Conservation (phyloP, 495 filamentous ascomycete genomes). For the Corynascus novoguineensis region DNA sequence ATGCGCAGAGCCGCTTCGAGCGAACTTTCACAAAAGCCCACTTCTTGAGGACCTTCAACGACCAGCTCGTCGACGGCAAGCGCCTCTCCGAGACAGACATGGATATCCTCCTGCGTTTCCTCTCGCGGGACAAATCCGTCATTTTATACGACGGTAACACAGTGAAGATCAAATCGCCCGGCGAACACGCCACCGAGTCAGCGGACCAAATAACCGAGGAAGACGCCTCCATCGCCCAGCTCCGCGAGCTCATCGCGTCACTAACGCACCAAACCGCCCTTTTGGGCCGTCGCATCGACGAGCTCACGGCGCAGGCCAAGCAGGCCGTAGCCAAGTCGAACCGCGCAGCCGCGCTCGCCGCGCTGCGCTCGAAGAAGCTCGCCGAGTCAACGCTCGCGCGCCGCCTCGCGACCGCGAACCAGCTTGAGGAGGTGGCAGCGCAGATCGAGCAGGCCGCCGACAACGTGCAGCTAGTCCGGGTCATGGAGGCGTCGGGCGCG, state of each 20-base stretch:
- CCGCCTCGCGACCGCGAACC: conserved; percentile 63
- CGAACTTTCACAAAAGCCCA: conserved; percentile 61
- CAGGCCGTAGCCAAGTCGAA: conserved; percentile 65
- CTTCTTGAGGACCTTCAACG: conserved; percentile 56
- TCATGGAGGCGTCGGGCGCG: conserved; percentile 70
- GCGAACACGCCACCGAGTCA: conserved; percentile 22
- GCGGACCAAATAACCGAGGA: conserved; percentile 55
- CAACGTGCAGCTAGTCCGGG: conserved; percentile 70
- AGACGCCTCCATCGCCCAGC: conserved; percentile 73
- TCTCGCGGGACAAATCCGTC: conserved; percentile 61
- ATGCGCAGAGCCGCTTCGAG: conserved; percentile 44
- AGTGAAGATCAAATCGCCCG: conserved; percentile 59
- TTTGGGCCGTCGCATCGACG: conserved; percentile 49
- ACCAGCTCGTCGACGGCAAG: conserved; percentile 45
- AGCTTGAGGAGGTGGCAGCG: conserved; percentile 73
- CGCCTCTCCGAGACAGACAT: conserved; percentile 60
- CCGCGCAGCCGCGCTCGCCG: conserved; percentile 62
- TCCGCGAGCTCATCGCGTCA: conserved; percentile 61
- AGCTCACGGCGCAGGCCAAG: conserved; percentile 58
- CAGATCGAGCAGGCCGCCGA: conserved; percentile 81
- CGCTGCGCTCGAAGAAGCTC: conserved; percentile 76
- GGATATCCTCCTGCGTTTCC: conserved; percentile 62
- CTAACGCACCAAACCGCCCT: conserved; percentile 53
- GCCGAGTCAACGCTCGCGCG: conserved; percentile 64
- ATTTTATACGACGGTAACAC: conserved; percentile 64